Base-by-base conservation (phyloP, 805 yeast species). In the Monosporozyma servazzii region DNA sequence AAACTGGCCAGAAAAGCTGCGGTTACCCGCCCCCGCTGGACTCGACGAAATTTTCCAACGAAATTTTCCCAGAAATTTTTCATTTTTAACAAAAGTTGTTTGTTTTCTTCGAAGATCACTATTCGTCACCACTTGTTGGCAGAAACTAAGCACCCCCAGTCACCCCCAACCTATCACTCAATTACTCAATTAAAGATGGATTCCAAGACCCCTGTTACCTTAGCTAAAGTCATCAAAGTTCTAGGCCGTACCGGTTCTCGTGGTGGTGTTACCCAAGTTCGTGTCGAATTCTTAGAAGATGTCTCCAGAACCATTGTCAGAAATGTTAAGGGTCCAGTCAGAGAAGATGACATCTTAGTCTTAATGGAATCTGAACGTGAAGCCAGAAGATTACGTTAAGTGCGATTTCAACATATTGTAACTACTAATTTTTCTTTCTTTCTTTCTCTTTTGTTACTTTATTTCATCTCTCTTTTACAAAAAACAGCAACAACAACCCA, bases 191-290 rank as follows among this genome's bases (percentile, higher is more conserved):
- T 33, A 33, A 54, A 61, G 50, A 66, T 67, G 71, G 71, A 68
- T 61, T 58, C 76, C 71, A 73, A 83, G 78, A 82, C 88, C 77
- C 96, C 96, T 75, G 97, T 91, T 72, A 93, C 96, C 81, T 88
- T 91, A 78, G 99, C 98, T 75, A 91, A 91, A 83, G 99, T 91
- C 74, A 88, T 88, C 79, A 93, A 91, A 82, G 98, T 91, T 76
- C 84, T 91, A 78, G 98, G 98, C 76, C 91, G 99, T 81, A 91
- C 99, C 85, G 99, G 99, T 76, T 91, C 99, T 76, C 91, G 98
- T 81, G 98, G 98, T 86, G 96, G 96, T 82, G 96, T 88, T 77
- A 88, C 96, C 79, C 96, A 88, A 79, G 96, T 88, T 78, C 88
- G 96, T 78, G 96, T 88, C 72, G 96, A 88, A 78, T 88, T 88